phyloP scores from a whole-genome alignment of 306 rosid genomes.

The Begonia masoniana region DNA sequence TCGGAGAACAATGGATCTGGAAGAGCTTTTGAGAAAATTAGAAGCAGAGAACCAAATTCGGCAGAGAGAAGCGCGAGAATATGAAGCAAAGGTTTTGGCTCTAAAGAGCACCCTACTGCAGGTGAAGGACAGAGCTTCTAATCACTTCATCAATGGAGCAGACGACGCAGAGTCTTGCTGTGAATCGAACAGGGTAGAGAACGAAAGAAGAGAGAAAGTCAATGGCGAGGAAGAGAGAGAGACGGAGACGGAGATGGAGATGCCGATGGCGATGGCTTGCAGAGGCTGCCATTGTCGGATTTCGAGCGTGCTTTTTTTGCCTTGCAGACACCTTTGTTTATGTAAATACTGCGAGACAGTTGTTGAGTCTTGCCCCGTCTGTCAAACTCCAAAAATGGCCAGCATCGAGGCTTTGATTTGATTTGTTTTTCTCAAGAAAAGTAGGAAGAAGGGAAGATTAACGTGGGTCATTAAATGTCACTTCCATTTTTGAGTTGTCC shows the following conservation, averaged over 20 bases:
- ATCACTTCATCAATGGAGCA: slow-evolving; percentile 9
- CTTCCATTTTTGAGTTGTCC: too few species aligned
- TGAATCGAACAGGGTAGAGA: slow-evolving; percentile 7
- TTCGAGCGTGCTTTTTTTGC: slow-evolving; percentile 47
- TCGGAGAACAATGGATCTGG: slow-evolving; percentile 32
- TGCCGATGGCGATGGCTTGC: slow-evolving; percentile 18
- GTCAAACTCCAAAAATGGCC: slow-evolving; percentile 45
- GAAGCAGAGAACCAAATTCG: slow-evolving; percentile 47
- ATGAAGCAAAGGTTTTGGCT: slow-evolving; percentile 27
- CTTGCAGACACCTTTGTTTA: slow-evolving; percentile 73
- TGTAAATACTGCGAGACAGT: slow-evolving; percentile 46
- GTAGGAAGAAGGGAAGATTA: not conserved
- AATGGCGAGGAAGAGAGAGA: slow-evolving; percentile 7
- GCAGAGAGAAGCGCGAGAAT: slow-evolving; percentile 40
- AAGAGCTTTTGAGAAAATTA: slow-evolving; percentile 22
- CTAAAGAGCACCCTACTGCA: slow-evolving; percentile 34
- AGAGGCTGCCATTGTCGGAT: slow-evolving; percentile 29
- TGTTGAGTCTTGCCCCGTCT: slow-evolving; percentile 60
- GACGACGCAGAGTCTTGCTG: slow-evolving; percentile 50
- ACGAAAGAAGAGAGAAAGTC: slow-evolving; percentile 13
- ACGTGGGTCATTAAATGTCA: too few species aligned
- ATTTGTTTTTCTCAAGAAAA: slow-evolving; percentile 37
- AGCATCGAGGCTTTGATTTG: slow-evolving; percentile 35
- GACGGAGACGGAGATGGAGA: not conserved
- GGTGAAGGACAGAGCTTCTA: slow-evolving; percentile 23